Conservation (phyloP, 2,329 filamentous ascomycete species). For the Aureobasidium sp. region DNA sequence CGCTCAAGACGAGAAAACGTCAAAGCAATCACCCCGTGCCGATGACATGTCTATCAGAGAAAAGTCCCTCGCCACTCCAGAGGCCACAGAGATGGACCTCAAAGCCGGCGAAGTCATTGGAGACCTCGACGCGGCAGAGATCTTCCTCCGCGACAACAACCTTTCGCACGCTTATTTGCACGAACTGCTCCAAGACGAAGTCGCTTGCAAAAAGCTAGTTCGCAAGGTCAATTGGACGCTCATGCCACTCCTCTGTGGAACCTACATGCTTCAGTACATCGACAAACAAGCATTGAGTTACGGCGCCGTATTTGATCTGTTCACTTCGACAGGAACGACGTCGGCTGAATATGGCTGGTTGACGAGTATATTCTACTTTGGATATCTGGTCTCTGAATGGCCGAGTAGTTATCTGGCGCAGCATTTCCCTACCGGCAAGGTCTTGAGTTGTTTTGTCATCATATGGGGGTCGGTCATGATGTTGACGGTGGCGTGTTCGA, state of each 20-base stretch:
- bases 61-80: not conserved
- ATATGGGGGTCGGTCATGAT: constrained; percentile 57
- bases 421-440: constrained; percentile 28
- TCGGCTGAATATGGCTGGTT: constrained; percentile 47
- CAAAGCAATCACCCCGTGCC: not conserved
- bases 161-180: constrained; percentile 38
- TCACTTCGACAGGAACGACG: constrained; percentile 43
- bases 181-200: constrained; percentile 39
- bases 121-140: constrained; percentile 41
- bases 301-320: constrained; percentile 50
- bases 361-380: constrained; percentile 52
- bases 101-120: constrained; percentile 30
- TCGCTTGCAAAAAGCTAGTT: constrained; percentile 28
- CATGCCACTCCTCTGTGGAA: constrained; percentile 46
- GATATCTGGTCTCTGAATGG: constrained; percentile 27
- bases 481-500: constrained; percentile 54
- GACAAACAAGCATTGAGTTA: constrained; percentile 48
- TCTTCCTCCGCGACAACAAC: constrained; percentile 45
- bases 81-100: constrained; percentile 17
- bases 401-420: constrained; percentile 26
- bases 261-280: constrained; percentile 42
- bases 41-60: constrained; percentile 9
- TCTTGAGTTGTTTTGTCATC: constrained; percentile 41
- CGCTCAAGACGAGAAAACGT: not conserved
- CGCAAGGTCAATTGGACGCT: constrained; percentile 46